Evolutionary conservation across 768 basidiomycete genomes (phyloP).

Genomic region (Collybia sordida): DNA sequence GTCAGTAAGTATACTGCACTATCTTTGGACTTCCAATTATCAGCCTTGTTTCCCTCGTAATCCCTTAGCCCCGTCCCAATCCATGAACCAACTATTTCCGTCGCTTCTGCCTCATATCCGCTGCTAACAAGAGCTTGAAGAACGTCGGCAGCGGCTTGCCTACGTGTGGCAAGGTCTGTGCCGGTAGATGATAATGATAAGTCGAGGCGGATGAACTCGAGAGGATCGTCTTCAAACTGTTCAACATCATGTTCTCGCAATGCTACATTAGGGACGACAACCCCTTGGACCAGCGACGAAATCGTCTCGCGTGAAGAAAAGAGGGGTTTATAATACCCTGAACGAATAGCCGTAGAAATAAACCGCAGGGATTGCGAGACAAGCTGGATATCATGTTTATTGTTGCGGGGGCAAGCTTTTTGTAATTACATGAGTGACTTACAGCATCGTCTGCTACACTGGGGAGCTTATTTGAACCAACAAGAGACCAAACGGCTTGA

Average conservation of each 20-base stretch:
- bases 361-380: constrained; percentile 91
- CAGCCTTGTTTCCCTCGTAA: constrained; percentile 59
- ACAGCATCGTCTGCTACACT: constrained; percentile 75
- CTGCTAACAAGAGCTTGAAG: constrained; percentile 83
- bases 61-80: constrained; percentile 71
- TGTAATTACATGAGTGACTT: constrained; percentile 18
- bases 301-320: constrained; percentile 85
- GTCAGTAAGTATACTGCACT: constrained; percentile 90
- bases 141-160: constrained; percentile 96
- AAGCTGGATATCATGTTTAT: constrained; percentile 43
- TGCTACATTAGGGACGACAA: constrained; percentile 91
- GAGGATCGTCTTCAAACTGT: constrained; percentile 95
- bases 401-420: background rate
- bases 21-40: constrained; percentile 90
- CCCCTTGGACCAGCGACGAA: constrained; percentile 79
- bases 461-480: constrained; percentile 72
- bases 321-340: constrained; percentile 75
- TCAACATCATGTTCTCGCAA: constrained; percentile 90
- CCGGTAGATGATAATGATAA: constrained; percentile 63
- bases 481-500: constrained; percentile 84
- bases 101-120: constrained; percentile 83
- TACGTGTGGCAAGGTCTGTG: constrained; percentile 77
- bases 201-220: constrained; percentile 91
- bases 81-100: constrained; percentile 84
- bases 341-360: constrained; percentile 89